Evolutionary conservation across 2,329 filamentous ascomycete species (phyloP).

Genomic region (Penicillium concentricum): DNA sequence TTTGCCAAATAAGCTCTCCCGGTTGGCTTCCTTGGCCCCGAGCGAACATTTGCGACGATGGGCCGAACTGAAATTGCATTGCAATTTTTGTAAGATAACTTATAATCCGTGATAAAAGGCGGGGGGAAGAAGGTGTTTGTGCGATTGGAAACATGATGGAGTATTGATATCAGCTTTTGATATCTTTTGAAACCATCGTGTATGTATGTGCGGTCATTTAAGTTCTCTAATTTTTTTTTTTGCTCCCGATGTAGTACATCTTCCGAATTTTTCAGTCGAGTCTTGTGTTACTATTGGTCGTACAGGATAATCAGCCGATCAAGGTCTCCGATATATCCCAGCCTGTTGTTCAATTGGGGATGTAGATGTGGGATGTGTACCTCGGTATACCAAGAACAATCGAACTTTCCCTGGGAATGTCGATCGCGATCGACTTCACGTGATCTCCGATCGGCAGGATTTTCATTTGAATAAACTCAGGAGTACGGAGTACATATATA

Average conservation of each 20-base stretch:
- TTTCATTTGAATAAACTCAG: no score
- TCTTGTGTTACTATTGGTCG: constrained; percentile 10
- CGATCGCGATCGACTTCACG: neutral
- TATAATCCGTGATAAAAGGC: constrained; percentile 11
- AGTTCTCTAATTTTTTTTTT: neutral
- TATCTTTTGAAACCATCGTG: neutral
- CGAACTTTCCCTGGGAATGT: neutral
- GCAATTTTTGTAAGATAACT: constrained; percentile 15
- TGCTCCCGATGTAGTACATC: constrained; percentile 1
- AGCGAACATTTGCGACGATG: neutral
- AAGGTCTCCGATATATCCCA: neutral
- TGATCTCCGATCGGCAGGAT: neutral
- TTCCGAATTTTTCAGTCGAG: constrained; percentile 7
- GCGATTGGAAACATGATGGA: neutral
- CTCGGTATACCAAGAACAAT: no score
- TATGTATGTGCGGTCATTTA: neutral
- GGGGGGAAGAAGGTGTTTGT: neutral
- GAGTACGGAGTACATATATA: no score
- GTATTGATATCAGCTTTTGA: neutral
- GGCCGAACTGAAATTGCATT: constrained; percentile 4
- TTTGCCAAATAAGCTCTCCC: constrained; percentile 78
- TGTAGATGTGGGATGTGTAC: neutral
- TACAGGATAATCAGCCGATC: neutral
- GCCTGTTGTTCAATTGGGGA: neutral
- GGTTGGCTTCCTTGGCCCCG: neutral